These are phyloP conservation scores for Podospora sp. DNA, from an alignment of 495 filamentous ascomycete genomes.

Conservation along the genomic window DNA sequence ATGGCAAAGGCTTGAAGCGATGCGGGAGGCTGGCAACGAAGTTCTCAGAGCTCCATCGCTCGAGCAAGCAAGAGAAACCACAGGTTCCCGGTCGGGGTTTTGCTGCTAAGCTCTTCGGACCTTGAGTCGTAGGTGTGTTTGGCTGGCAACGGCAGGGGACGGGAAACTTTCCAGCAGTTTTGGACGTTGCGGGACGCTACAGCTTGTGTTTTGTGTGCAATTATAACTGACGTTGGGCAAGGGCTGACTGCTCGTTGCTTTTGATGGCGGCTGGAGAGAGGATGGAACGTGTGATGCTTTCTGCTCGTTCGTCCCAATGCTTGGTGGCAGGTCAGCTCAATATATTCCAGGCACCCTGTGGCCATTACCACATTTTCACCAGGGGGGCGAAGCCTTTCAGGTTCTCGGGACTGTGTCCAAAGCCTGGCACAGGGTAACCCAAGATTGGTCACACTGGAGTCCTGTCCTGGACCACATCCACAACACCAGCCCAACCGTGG, in stretches of 20 bases:
- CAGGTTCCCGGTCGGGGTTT: background rate
- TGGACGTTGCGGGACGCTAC: background rate
- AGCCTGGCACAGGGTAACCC: background rate
- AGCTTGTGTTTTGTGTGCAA: background rate
- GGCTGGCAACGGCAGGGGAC: background rate
- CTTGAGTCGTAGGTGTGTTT: background rate
- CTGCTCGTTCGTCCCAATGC: background rate
- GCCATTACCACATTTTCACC: slow-evolving; percentile 16
- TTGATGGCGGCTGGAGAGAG: background rate
- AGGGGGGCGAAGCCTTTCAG: slow-evolving; percentile 8
- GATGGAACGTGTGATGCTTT: background rate
- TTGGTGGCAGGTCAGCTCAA: slow-evolving; percentile 14
- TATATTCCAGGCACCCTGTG: slow-evolving; percentile 18
- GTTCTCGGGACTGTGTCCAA: slow-evolving; percentile 8
- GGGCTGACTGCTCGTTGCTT: background rate
- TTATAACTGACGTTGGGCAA: background rate
- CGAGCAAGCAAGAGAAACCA: background rate
- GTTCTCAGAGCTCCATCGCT: slow-evolving; percentile 4
- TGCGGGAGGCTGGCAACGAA: background rate
- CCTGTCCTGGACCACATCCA: no score
- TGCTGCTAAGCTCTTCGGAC: background rate
- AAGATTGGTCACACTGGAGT: slow-evolving; percentile 5
- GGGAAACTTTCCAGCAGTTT: background rate
- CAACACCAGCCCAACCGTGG: background rate
- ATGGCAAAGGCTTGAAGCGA: background rate